These are phyloP conservation scores for Teunomyces stri DNA, from an alignment of 805 yeast genomes.

Conservation along the genomic window DNA sequence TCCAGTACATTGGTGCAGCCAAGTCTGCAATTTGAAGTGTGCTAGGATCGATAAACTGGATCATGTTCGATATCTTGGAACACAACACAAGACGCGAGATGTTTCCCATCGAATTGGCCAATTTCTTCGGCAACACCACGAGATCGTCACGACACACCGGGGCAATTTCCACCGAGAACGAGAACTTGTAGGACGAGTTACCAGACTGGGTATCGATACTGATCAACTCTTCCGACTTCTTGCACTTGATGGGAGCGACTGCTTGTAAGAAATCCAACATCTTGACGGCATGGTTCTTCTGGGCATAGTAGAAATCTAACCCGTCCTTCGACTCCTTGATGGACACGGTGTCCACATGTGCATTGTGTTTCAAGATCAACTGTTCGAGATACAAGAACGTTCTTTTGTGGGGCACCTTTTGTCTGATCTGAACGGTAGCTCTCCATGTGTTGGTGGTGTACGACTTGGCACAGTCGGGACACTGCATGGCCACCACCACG, in stretches of 20 bases:
- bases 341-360: slow-evolving; percentile 90
- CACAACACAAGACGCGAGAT: slow-evolving; percentile 81
- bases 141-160: slow-evolving; percentile 97
- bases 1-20: slow-evolving; percentile 71
- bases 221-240: slow-evolving; percentile 87
- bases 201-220: slow-evolving; percentile 93
- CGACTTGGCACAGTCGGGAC: slow-evolving; percentile 97
- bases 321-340: slow-evolving; percentile 94
- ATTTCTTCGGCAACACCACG: slow-evolving; percentile 83
- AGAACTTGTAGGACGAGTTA: slow-evolving; percentile 80
- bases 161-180: slow-evolving; percentile 89
- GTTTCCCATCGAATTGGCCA: slow-evolving; percentile 82
- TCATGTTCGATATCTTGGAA: slow-evolving; percentile 73
- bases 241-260: slow-evolving; percentile 80
- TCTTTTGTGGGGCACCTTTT: slow-evolving; percentile 94
- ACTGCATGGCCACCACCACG: slow-evolving; percentile 91
- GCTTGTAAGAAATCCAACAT: slow-evolving; percentile 87
- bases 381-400: slow-evolving; percentile 95
- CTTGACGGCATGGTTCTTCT: slow-evolving; percentile 86
- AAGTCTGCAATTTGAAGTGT: slow-evolving; percentile 79
- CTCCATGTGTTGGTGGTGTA: slow-evolving; percentile 98
- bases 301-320: slow-evolving; percentile 86
- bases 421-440: slow-evolving; percentile 96
- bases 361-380: slow-evolving; percentile 85
- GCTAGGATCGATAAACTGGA: slow-evolving; percentile 85